Base-by-base conservation (phyloP, 768 basidiomycete species). In the Amanita subjunquillea region DNA sequence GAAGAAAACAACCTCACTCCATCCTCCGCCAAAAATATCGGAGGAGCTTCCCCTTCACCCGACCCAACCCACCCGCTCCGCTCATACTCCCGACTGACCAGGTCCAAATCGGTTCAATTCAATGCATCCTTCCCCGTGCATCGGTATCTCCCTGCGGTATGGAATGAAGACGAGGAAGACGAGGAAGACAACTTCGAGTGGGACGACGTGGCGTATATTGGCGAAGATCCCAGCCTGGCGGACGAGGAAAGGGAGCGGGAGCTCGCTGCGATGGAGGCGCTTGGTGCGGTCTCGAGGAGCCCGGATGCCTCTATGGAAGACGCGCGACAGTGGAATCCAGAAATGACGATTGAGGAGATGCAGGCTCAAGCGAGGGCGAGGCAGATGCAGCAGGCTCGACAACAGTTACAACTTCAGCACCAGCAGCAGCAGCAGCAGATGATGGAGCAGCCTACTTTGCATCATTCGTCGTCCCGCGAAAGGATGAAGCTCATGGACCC, bases 111-210 rank as follows among this genome's bases (percentile, higher is more conserved):
- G 32, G 87, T 97, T 54, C 72, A 80, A 45, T 96, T 97, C 68
- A 87, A 78, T 2, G 71, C 80, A 10, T 72, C 81, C 6, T 76
- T 83, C 43, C 76, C 71, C 22, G 80, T 88, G 0, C 79, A 83
- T 61, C 77, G 86, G 20, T 92, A 91, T 60, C 83, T 86, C 0
- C 89, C 88, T 1, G 83, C 87, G 0, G 82, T 91, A 15, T 91
- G 86, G 86, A 78, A 77, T 47, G 87, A 91, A 23, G 87, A 86
- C 1, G 85, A 87, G 41, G 72, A 79, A 41, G 74, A 74, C 57
- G 83, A 83, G n/a, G 76, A 80, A 8, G 78, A 83, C 29, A 77
- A 78, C 27, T 73, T 71, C 3, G 83, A 82, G 50, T 87, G 82
- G 76, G 81, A 83, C 50, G 77, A 79, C 30, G 83, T 80, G 10